Conservation (phyloP, 192 early-diverging fungal genomes). For the Funneliformis geosporum region DNA sequence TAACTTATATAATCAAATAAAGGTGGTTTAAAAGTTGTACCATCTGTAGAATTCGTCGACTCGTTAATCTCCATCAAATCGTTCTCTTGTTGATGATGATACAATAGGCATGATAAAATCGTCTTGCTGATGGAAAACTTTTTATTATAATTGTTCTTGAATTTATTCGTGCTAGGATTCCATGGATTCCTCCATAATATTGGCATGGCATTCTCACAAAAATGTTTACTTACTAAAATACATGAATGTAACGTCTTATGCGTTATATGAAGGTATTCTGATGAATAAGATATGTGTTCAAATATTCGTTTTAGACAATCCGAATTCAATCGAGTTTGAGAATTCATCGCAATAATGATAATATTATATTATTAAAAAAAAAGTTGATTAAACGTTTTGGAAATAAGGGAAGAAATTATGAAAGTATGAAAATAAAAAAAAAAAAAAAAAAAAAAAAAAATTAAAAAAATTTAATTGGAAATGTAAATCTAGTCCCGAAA, state of each 20-base stretch:
- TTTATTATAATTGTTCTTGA: neutral
- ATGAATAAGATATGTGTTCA: neutral
- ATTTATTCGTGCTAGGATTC: neutral
- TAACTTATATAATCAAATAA: neutral
- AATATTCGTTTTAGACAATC: neutral
- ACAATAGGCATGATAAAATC: neutral
- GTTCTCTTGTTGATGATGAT: neutral
- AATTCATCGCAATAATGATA: neutral
- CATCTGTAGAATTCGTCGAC: neutral
- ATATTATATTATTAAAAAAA: no score
- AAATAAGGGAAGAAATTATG: no score
- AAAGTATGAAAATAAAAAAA: no score
- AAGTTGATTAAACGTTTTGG: no score
- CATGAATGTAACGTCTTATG: neutral
- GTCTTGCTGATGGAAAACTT: neutral
- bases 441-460: no score
- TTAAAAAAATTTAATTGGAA: no score
- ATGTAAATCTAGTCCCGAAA: no score
- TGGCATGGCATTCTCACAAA: neutral
- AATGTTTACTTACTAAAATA: constrained; percentile 8
- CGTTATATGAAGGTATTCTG: neutral
- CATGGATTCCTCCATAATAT: constrained; percentile 3
- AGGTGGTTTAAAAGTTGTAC: neutral
- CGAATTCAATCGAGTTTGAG: neutral
- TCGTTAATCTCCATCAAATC: no score